Percentiles rank a stretch among this genome's conserved stretches.
Evolutionary conservation across 2,329 filamentous ascomycete genomes (phyloP).

Genomic region (Monilinia vaccinii-corymbosi): DNA sequence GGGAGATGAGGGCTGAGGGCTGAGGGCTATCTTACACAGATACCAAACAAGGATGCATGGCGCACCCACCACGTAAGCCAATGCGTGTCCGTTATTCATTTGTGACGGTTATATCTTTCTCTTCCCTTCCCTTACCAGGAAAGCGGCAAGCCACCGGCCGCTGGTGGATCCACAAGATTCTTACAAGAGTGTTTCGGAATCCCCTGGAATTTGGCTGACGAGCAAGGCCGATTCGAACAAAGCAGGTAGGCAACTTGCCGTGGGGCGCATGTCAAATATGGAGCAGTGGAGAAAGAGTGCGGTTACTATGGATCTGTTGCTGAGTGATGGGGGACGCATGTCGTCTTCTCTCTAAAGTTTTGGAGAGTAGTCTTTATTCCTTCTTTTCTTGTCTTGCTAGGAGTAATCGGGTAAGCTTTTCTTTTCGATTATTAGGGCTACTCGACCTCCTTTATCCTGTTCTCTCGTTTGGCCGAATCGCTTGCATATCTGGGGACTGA

Average conservation of each 20-base stretch:
- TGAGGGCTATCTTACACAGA: not conserved
- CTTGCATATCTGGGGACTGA: not conserved
- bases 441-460: slow-evolving; percentile 5
- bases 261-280: not conserved
- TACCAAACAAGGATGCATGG: slow-evolving; percentile 9
- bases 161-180: not conserved
- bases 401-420: not conserved
- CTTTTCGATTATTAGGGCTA: not conserved
- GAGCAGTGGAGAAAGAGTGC: slow-evolving; percentile 3
- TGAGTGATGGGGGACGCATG: slow-evolving; percentile 1
- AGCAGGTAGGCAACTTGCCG: not conserved
- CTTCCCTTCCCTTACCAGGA: not conserved
- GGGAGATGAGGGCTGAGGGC: slow-evolving; percentile 8
- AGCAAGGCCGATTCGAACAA: not conserved
- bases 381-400: not conserved
- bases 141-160: not conserved
- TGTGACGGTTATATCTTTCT: not conserved
- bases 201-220: not conserved
- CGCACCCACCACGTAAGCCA: slow-evolving; percentile 4
- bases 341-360: not conserved
- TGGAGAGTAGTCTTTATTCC: not conserved
- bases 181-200: not conserved
- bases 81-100: slow-evolving; percentile 8
- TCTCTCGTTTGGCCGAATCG: slow-evolving; percentile 5
- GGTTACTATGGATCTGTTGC: slow-evolving; percentile 2